Evolutionary conservation across 1,284 basidiomycete species (phyloP), one percentile per base, ranked within the genome.

Genomic region (Pseudozyma sp.): DNA sequence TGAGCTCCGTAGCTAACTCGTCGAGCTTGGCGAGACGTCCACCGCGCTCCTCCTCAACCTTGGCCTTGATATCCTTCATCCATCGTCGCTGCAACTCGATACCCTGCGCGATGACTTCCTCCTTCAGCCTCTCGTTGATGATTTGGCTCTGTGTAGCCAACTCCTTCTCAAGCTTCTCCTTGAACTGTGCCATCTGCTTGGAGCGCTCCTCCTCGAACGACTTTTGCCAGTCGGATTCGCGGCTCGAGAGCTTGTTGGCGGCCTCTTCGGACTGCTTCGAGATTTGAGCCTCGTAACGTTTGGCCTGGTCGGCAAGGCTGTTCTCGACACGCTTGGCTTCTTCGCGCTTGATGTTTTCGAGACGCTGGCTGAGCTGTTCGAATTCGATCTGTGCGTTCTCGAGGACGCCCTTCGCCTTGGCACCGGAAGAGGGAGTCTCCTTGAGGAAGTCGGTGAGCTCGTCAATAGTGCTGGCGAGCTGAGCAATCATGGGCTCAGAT

Each of bases 11-110:
- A 14, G 94, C 92, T 59, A 99, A 91, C 84, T 95, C 92, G 84
- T 97, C 94, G 44, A 99, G 90, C 86, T 95, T 97, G 68, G 94
- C 93, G 11, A 99, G 89, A 68, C 96, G 92, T 18, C 95, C 95
- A 25, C 94, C 95, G 51, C 97, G 93, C 86, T 99, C 97, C 83
- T 94, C 90, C 87, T 99, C 96, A 63, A 99, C 96, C 79, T 92
- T 92, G 70, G 94, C 89, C 87, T 97, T 97, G 88, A 99, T 92
- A 60, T 97, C 94, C 49, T 93, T 91, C 64, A 98, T 93, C 95
- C 96, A 99, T 71, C 93, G 90, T 55, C 95, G 91, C 86, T 99
- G 96, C 49, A 98, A 90, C 87, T 98, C 96, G 78, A 99, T 94
- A 21, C 95, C 96, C 85, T 98, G 95, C 5, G 94, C 92, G 51